Base-by-base conservation (phyloP, 805 yeast species). In the Wickerhamomyces ciferrii region DNA sequence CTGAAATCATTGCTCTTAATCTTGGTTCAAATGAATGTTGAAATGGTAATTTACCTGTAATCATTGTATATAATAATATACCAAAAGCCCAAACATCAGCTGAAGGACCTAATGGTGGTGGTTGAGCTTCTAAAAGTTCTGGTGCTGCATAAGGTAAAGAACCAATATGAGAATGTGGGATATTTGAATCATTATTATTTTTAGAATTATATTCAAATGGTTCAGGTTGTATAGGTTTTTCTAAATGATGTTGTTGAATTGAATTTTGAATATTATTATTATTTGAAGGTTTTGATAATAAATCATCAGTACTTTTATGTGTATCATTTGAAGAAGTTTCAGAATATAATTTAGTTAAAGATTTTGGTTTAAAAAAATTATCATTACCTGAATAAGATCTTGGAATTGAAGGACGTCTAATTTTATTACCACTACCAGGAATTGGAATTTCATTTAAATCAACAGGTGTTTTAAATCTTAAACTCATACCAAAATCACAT, bases 31-130 rank as follows among this genome's bases (percentile, higher is more conserved):
- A 86, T n/a, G 77, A 77, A 60, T 90, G 96, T 49, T 80, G 81
- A 67, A 91, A 91, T 1, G 97, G 97, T 43, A 91, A 63, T 51
- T 74, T 78, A 0, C 95, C 91, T 21, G 80, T 75, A 25, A 83
- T 65, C 78, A 89, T 76, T 1, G 95, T 81, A 62, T 79, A 90
- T 4, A 84, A 55, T 51, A 86, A 67, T 0, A 90, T 87, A 4
- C 97, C 98, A 40, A 87, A 72, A 0, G 97, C 96, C 97, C 97
- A 91, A 5, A 87, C 75, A 65, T 91, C 98, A 1, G 91, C 83
- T 36, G 79, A 68, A 2, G 87, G 83, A 2, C 84, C 84, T 58
- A 56, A 65, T 46, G 49, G 83, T 69, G 57, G 81, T 69, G 89
- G 87, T 39, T 72, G 71, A 1, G 86, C 83, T 37, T 70, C 68